phyloP scores from a whole-genome alignment of 2,329 filamentous ascomycete genomes.

The Plectosphaerella sp. region DNA sequence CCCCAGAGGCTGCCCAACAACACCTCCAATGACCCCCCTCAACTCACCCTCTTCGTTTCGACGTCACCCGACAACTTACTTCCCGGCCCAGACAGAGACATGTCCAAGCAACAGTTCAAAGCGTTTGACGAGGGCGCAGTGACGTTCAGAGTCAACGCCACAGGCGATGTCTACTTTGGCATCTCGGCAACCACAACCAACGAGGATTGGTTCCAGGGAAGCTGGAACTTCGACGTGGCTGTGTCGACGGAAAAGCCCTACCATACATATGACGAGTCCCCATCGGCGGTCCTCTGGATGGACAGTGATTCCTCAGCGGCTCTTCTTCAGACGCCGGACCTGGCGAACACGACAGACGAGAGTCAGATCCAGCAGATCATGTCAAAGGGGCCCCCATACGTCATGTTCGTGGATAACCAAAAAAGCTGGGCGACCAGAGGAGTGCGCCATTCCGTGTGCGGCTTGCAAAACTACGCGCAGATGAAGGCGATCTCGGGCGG shows the following conservation, averaged over 20 bases:
- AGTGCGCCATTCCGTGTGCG: constrained; percentile 77
- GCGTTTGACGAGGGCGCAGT: constrained; percentile 66
- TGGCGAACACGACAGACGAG: constrained; percentile 53
- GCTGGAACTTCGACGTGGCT: constrained; percentile 78
- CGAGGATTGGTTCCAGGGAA: constrained; percentile 50
- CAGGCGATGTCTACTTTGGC: constrained; percentile 69
- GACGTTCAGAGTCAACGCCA: constrained; percentile 56
- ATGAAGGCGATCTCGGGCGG: constrained; percentile 55
- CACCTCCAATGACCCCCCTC: constrained; percentile 51
- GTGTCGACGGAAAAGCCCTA: constrained; percentile 77
- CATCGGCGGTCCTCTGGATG: constrained; percentile 59
- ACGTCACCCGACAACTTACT: constrained; percentile 56
- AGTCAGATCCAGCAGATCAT: constrained; percentile 51
- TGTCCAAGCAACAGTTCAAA: constrained; percentile 36
- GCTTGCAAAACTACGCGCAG: constrained; percentile 62
- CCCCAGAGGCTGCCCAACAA: constrained; percentile 51
- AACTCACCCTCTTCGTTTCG: constrained; percentile 76
- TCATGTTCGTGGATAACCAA: constrained; percentile 68
- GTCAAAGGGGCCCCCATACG: constrained; percentile 56
- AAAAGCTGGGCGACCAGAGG: constrained; percentile 60
- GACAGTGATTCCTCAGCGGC: constrained; percentile 80
- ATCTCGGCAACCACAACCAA: constrained; percentile 67
- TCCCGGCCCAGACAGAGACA: constrained; percentile 57
- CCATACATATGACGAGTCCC: constrained; percentile 55
- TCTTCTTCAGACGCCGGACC: constrained; percentile 71